A percentile compares a stretch with the other conserved stretches of the same genome.
Conservation (phyloP, 116 monocot species). For the Zostera marina region DNA sequence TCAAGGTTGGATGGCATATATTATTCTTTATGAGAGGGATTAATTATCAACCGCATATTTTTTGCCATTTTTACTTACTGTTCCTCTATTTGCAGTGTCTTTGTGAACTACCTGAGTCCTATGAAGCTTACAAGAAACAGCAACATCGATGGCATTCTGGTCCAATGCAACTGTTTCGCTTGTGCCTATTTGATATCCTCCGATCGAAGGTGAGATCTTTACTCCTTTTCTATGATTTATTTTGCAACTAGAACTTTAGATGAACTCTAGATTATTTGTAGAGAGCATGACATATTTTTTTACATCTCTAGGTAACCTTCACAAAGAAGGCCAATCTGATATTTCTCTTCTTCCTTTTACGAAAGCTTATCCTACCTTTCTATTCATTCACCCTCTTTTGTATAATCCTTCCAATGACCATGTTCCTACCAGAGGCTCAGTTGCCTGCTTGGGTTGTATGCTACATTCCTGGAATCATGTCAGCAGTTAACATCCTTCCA, state of each 20-base stretch:
- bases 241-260: background rate
- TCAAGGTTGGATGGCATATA: slow-evolving; percentile 9
- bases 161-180: slow-evolving; percentile 59
- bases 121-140: slow-evolving; percentile 62
- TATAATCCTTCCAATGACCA: slow-evolving; percentile 57
- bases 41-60: too few relatives aligned
- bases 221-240: background rate
- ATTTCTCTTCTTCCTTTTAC: slow-evolving; percentile 56
- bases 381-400: slow-evolving; percentile 73
- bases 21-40: background rate
- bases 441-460: slow-evolving; percentile 63
- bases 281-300: background rate
- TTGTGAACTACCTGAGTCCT: slow-evolving; percentile 65
- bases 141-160: slow-evolving; percentile 76
- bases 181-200: slow-evolving; percentile 50
- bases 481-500: slow-evolving; percentile 43
- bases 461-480: slow-evolving; percentile 61
- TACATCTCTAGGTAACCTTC: slow-evolving; percentile 25
- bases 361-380: slow-evolving; percentile 61
- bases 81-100: slow-evolving; percentile 28
- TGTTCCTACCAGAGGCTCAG: slow-evolving; percentile 66
- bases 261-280: background rate
- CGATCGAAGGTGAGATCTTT: slow-evolving; percentile 27
- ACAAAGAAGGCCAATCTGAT: slow-evolving; percentile 48
- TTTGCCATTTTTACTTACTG: background rate